Base-by-base conservation (phyloP, 345 rosid genomes). In the Gossypium arboreum region DNA sequence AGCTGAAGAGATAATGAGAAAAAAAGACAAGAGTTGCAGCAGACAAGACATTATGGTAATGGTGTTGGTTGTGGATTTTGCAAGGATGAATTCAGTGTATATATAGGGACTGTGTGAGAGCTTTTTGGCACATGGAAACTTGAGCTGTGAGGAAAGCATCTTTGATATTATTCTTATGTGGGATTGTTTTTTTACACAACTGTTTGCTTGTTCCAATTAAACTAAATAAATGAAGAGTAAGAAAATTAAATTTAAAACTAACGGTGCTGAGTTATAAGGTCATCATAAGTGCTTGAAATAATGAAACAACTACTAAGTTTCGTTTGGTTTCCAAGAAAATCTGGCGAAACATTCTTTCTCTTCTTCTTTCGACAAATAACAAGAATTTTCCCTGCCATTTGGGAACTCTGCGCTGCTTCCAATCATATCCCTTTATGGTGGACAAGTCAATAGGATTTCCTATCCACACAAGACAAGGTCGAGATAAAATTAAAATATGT, bases 111-210 rank as follows among this genome's bases (percentile, higher is more conserved):
- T 7, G 25, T 17, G n/a, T 43, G 27, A 41, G 69, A 65, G 69
- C 69, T 24, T 48, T 68, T 54, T 2, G 18, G 12, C 57, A 68
- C 57, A 48, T 68, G 57, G 72, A 48, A 68, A 68, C 72, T 68
- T 68, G 43, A 48, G 72, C 43, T 24, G 72, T 24, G 72, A 68
- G 72, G 57, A 68, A 68, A 68, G 72, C 13, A 68, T 68, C 72
- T 67, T 12, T 22, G 39, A 66, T 34, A 34, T 66, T 20, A 66
- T 66, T 66, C 71, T 66, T 45, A 44, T 9, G 34, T 68, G 9
- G 41, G 72, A 47, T 47, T 67, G 29, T 18, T 66, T 44, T 5
- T 2, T 44, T 12, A 5, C 52, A 66, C 44, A 44, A 66, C 52
- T 44, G 70, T 43, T 5, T 18, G 70, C 18, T 12, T 44, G 29